phyloP scores from a whole-genome alignment of 164 flowering plant genomes.

The Vitis rotundifolia region DNA sequence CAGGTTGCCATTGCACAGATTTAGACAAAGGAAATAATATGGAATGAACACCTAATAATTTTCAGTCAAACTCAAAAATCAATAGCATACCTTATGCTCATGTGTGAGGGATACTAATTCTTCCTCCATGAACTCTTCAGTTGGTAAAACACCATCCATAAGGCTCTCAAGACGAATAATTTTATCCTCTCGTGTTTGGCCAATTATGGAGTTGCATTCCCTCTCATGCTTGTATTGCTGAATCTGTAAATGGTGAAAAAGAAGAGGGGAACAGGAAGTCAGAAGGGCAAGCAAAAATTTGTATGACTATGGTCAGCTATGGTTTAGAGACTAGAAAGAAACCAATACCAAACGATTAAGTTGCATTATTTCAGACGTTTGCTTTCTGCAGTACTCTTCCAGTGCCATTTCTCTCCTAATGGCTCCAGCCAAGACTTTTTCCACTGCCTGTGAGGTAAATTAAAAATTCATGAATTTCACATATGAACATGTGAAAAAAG shows the following conservation, averaged over 20 bases:
- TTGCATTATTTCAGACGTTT: constrained; percentile 79
- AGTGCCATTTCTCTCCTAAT: constrained; percentile 97
- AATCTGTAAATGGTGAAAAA: constrained; percentile 45
- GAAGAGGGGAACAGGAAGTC: no score
- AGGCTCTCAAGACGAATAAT: constrained; percentile 89
- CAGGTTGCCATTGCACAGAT: not conserved
- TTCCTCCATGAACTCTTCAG: constrained; percentile 86
- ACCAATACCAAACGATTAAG: constrained; percentile 80
- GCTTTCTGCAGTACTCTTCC: constrained; percentile 79
- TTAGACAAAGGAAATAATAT: not conserved
- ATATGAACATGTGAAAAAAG: not conserved
- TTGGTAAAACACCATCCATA: constrained; percentile 89
- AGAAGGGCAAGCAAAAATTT: not conserved
- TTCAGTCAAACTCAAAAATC: not conserved
- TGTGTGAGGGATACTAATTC: constrained; percentile 67
- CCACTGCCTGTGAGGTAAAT: constrained; percentile 67
- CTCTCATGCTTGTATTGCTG: constrained; percentile 98
- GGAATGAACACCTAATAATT: not conserved
- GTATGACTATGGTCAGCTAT: not conserved
- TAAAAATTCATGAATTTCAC: not conserved
- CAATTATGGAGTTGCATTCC: constrained; percentile 87
- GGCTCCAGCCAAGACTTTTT: constrained; percentile 95
- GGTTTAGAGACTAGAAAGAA: not conserved
- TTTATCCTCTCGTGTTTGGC: constrained; percentile 88
- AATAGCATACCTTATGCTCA: constrained; percentile 66